Evolutionary conservation across 2,329 filamentous ascomycete species (phyloP), one percentile per base, ranked within the genome.

Genomic region (Pseudocercospora crystallina): DNA sequence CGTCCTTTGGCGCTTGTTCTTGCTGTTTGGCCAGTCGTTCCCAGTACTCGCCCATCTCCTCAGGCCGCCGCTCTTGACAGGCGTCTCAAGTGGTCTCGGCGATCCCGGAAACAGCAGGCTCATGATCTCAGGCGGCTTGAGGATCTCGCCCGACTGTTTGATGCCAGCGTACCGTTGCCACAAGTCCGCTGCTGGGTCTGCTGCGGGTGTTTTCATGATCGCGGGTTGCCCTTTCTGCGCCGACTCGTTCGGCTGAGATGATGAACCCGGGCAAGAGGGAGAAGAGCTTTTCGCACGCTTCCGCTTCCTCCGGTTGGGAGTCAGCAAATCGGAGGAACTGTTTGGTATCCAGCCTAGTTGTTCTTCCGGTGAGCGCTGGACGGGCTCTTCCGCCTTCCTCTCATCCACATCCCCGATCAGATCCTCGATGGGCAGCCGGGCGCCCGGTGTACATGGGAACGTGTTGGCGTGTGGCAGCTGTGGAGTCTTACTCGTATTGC

Each of bases 331-430:
- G 9, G 60, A 64, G 5, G 72, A 72, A 56, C 73, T 75, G 10
- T 74, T 74, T 10, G 70, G 66, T 53, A 81, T 77, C 82, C 82
- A 85, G 42, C 76, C 74, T 38, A 85, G 73, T 61, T 82, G 78
- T 55, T 85, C 82, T 56, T 83, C 78, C 0, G 82, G 82, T 1
- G 81, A 83, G 13, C 72, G 67, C 14, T 76, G 72, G 44, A 71
- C 72, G 20, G 72, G 69, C n/a, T 71, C 70, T 50, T 73, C 71
- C 58, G 73, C 47, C 33, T 45, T 76, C 33, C 75, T 72, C 61
- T 83, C 80, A 64, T 84, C 81, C 41, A 76, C 76, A 62, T 83
- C 82, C 55, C 80, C 80, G 39, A 85, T 80, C 30, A 85, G 70
- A 54, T 84, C 81, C 30, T 80, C 80, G 10, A 85, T 69, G 17